phyloP scores from a whole-genome alignment of 257 asterid species.

The Nemophila menziesii region DNA sequence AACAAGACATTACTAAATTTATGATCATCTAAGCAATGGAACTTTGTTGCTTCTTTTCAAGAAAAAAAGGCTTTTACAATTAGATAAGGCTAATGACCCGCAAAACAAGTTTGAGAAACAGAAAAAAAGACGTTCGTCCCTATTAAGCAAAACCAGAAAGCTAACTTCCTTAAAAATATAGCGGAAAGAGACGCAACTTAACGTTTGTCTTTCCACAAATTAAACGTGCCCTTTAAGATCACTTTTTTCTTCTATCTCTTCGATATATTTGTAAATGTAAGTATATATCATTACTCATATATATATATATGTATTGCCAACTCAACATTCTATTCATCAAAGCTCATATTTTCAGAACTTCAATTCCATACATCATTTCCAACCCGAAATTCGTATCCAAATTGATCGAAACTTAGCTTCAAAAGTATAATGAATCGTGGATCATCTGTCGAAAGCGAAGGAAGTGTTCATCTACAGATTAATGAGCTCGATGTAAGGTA shows the following conservation, averaged over 20 bases:
- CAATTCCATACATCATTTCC: neutral
- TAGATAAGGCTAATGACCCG: neutral
- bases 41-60: too few relatives aligned
- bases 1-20: too few relatives aligned
- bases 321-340: slow-evolving; percentile 4
- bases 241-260: slow-evolving; percentile 4
- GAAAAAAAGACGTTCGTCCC: neutral
- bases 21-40: too few relatives aligned
- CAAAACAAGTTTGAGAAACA: neutral
- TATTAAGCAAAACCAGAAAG: slow-evolving; percentile 12
- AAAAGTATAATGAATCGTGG: slow-evolving; percentile 32
- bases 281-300: neutral
- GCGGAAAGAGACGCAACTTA: slow-evolving; percentile 33
- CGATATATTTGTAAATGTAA: slow-evolving; percentile 2
- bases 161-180: slow-evolving; percentile 23
- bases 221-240: slow-evolving; percentile 50
- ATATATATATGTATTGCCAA: neutral
- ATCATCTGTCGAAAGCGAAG: slow-evolving; percentile 32
- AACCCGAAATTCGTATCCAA: neutral
- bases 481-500: slow-evolving; percentile 19
- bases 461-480: slow-evolving; percentile 51
- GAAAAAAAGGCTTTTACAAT: neutral
- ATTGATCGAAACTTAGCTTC: neutral
- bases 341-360: neutral
- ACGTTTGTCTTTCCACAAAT: slow-evolving; percentile 34